Evolutionary conservation across 176 grass and related monocot genomes (phyloP).

Genomic region (Phragmites australis): DNA sequence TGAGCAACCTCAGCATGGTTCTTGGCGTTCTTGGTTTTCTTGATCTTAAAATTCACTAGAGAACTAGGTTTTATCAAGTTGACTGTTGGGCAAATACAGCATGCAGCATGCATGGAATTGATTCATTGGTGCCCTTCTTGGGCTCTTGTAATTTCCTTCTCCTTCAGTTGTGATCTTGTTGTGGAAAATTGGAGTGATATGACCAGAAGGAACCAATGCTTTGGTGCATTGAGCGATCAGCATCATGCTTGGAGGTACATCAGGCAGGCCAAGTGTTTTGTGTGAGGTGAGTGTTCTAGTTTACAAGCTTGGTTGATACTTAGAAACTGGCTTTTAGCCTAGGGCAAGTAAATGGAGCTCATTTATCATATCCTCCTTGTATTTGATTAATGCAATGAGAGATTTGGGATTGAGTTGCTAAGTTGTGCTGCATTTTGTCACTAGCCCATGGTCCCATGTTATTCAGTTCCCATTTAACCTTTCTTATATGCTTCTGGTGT

Average conservation of each 20-base stretch:
- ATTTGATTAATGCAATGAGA: constrained; percentile 22
- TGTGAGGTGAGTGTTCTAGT: constrained; percentile 41
- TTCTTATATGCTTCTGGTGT: background rate
- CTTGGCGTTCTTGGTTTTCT: constrained; percentile 40
- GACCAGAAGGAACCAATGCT: background rate
- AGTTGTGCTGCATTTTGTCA: background rate
- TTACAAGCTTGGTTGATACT: background rate
- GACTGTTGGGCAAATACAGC: constrained; percentile 19
- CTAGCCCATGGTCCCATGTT: too few species aligned
- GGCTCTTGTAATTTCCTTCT: constrained; percentile 42
- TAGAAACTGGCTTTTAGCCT: background rate
- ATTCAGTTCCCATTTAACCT: too few species aligned
- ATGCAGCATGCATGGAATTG: constrained; percentile 38
- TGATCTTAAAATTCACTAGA: constrained; percentile 50
- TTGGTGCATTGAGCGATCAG: background rate
- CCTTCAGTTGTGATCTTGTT: constrained; percentile 25
- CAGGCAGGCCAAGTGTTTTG: background rate
- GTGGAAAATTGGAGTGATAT: constrained; percentile 18
- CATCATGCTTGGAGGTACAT: background rate
- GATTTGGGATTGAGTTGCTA: background rate
- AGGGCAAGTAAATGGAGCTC: background rate
- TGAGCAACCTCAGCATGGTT: background rate
- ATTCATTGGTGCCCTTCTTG: constrained; percentile 35
- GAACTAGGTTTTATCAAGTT: constrained; percentile 46
- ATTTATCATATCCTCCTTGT: background rate